phyloP scores from a whole-genome alignment of 163 green algal species.

The Coccomyxa subellipsoidea region DNA sequence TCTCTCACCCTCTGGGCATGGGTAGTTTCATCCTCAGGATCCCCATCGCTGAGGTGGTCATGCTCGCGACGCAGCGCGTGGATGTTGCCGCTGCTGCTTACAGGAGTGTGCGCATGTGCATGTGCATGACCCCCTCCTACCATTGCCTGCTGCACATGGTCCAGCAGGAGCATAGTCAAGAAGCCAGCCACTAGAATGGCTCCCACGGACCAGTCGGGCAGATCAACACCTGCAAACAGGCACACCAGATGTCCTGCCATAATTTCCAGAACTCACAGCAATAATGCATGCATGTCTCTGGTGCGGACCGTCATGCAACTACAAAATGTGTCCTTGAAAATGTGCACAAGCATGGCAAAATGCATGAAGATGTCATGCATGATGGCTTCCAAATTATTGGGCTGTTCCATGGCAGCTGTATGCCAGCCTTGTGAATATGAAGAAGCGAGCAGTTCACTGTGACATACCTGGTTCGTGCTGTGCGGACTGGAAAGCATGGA shows the following conservation, averaged over 20 bases:
- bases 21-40: neutral
- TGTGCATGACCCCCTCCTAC: neutral
- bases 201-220: conserved; percentile 38
- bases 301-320: too few relatives aligned
- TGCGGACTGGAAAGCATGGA: conserved; percentile 40
- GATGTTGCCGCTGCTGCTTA: neutral
- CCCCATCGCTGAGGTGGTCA: neutral
- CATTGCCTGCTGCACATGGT: conserved; percentile 26
- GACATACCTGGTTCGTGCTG: conserved; percentile 8
- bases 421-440: too few relatives aligned
- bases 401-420: too few relatives aligned
- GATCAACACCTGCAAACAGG: conserved; percentile 2
- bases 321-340: too few relatives aligned
- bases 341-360: too few relatives aligned
- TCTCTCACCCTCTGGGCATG: neutral
- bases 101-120: neutral
- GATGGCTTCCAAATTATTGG: too few relatives aligned
- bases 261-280: too few relatives aligned
- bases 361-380: too few relatives aligned
- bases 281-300: too few relatives aligned
- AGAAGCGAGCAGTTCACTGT: neutral
- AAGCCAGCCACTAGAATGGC: conserved; percentile 57
- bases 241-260: too few relatives aligned
- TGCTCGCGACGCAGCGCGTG: neutral
- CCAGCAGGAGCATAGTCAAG: conserved; percentile 62